A percentile compares a stretch with the other conserved stretches of the same genome.
Evolutionary conservation across 441 rosid genomes (phyloP).

Genomic region (Adansonia madagascariensis): DNA sequence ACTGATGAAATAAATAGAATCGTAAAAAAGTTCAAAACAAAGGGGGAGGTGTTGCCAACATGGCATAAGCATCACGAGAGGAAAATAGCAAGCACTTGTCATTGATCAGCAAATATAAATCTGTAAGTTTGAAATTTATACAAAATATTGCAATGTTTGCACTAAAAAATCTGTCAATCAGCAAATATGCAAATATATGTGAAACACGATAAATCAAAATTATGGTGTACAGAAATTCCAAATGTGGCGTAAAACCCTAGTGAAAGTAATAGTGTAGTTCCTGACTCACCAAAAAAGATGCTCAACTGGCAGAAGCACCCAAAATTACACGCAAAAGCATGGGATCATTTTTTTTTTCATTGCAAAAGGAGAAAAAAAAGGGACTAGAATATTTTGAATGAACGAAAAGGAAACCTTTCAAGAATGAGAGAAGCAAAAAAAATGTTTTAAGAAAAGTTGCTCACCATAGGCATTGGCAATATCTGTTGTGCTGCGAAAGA

Average conservation of each 20-base stretch:
- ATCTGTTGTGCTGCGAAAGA: constrained; percentile 82
- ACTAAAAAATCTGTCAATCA: not conserved
- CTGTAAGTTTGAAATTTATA: not conserved
- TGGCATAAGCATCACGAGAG: not conserved
- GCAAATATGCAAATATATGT: constrained; percentile 1
- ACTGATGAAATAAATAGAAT: not conserved
- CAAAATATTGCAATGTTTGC: not conserved
- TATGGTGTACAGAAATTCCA: not conserved
- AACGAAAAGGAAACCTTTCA: not conserved
- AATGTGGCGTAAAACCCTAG: not conserved
- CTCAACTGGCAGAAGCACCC: not conserved
- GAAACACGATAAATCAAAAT: not conserved
- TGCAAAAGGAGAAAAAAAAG: not conserved
- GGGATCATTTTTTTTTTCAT: too few relatives aligned
- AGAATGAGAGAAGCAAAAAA: not conserved
- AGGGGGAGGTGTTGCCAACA: not conserved
- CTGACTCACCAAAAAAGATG: not conserved
- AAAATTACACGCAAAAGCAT: not conserved
- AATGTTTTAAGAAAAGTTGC: constrained; percentile 24
- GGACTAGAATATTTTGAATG: not conserved
- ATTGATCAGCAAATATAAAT: not conserved
- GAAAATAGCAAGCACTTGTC: not conserved
- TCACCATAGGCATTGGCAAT: constrained; percentile 96
- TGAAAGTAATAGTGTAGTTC: not conserved
- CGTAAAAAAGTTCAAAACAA: not conserved